Evolutionary conservation across 352 stramenopile genomes (phyloP).

Genomic region (Phytopythium cucurbitacearum): DNA sequence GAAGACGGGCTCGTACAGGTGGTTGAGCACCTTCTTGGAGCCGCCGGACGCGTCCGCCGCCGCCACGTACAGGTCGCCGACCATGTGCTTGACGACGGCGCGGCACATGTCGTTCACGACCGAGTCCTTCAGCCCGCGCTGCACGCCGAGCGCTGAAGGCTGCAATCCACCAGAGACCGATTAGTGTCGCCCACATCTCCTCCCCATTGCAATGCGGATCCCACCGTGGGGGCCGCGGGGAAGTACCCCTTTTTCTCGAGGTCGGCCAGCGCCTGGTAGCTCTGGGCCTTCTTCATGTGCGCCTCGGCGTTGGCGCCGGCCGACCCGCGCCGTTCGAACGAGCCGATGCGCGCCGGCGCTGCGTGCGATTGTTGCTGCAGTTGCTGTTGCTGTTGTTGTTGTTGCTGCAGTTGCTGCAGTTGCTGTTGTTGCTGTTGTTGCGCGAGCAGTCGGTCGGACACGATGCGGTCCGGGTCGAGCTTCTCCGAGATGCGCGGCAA

Average conservation of each 20-base stretch:
- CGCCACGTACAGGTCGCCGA: conserved; percentile 81
- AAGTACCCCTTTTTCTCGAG: conserved; percentile 86
- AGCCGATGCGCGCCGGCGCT: conserved; percentile 32
- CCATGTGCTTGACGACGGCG: conserved; percentile 86
- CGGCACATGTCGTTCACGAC: conserved; percentile 88
- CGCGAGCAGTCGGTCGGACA: conserved; percentile 43
- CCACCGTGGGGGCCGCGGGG: conserved; percentile 55
- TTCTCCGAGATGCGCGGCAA: conserved; percentile 71
- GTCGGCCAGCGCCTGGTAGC: conserved; percentile 75
- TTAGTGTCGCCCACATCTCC: background rate
- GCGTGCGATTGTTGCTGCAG: background rate
- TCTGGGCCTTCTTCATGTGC: conserved; percentile 73
- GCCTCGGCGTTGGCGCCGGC: conserved; percentile 15
- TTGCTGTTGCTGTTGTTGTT: conserved; percentile 70
- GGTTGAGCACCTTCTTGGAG: conserved; percentile 77
- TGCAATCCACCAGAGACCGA: conserved; percentile 8
- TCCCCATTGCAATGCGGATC: background rate
- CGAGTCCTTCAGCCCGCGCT: conserved; percentile 79
- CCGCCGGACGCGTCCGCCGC: conserved; percentile 52
- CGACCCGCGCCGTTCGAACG: conserved; percentile 39
- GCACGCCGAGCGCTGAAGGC: conserved; percentile 71
- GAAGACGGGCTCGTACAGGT: conserved; percentile 84
- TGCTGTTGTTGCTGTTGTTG: conserved; percentile 42
- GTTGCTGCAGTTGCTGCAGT: conserved; percentile 52
- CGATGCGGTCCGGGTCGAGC: conserved; percentile 27